Conservation (phyloP, 371 early-diverging fungal species). For the Fennellomyces sp. region DNA sequence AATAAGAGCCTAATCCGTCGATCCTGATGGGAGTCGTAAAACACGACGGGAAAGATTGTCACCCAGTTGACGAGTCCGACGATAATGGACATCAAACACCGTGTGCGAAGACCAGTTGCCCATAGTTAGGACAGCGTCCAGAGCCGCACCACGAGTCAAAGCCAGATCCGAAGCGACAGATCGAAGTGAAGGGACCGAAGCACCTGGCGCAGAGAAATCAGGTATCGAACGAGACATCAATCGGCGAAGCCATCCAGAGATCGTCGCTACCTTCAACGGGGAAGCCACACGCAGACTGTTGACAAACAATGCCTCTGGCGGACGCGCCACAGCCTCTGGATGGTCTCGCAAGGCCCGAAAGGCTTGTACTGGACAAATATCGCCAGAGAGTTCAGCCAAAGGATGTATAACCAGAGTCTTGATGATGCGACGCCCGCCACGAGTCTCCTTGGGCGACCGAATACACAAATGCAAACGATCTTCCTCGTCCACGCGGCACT, state of each 20-base stretch:
- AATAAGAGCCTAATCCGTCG: background rate
- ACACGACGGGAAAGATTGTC: background rate
- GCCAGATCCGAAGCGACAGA: conserved; percentile 13
- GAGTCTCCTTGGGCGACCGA: conserved; percentile 47
- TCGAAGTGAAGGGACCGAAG: conserved; percentile 6
- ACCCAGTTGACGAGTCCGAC: background rate
- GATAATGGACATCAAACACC: conserved; percentile 6
- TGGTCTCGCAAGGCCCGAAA: conserved; percentile 5
- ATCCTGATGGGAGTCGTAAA: background rate
- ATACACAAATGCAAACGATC: conserved; percentile 24
- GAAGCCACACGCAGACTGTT: background rate
- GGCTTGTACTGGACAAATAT: background rate
- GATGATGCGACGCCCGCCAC: conserved; percentile 4
- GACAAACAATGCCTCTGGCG: background rate
- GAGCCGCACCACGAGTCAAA: conserved; percentile 3
- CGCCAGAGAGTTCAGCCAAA: background rate
- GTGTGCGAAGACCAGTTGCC: conserved; percentile 13
- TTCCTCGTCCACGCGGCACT: background rate
- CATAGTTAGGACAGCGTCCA: conserved; percentile 7
- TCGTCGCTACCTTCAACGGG: background rate
- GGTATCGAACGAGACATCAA: background rate
- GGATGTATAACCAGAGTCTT: conserved; percentile 1
- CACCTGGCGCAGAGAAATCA: background rate
- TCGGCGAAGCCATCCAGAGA: background rate
- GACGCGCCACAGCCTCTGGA: background rate